Evolutionary conservation across 1,139 yeast species (phyloP).

Genomic region (Yamadazyma trypodendri): DNA sequence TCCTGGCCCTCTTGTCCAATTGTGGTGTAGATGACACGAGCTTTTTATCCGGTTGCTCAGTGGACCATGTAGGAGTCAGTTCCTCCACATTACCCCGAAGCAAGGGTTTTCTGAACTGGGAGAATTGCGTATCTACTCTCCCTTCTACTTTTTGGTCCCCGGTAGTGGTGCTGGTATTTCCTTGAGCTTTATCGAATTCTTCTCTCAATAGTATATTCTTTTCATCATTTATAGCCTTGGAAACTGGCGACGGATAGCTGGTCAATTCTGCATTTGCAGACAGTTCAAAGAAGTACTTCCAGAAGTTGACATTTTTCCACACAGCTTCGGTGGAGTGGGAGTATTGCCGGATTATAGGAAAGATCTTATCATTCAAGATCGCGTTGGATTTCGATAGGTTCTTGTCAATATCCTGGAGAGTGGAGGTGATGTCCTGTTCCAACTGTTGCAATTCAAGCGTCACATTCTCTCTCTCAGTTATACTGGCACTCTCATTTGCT

Average conservation of each 20-base stretch:
- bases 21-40: conserved; percentile 36
- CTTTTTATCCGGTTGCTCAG: conserved; percentile 24
- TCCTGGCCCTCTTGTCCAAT: conserved; percentile 18
- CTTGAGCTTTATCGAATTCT: conserved; percentile 21
- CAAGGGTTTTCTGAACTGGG: conserved; percentile 22
- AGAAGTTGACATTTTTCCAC: conserved; percentile 63
- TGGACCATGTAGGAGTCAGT: conserved; percentile 40
- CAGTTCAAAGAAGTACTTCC: conserved; percentile 75
- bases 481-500: conserved; percentile 1
- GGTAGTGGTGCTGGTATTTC: not conserved
- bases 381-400: conserved; percentile 65
- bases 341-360: conserved; percentile 62
- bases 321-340: conserved; percentile 54
- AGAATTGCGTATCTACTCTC: not conserved
- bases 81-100: conserved; percentile 28
- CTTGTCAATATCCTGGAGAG: conserved; percentile 76
- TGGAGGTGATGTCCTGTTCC: conserved; percentile 79
- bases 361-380: conserved; percentile 56
- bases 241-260: conserved; percentile 52
- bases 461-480: conserved; percentile 27
- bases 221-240: conserved; percentile 18
- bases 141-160: conserved; percentile 1
- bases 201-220: conserved; percentile 17
- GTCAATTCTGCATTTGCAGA: conserved; percentile 68
- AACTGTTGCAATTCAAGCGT: conserved; percentile 64